Percentiles rank a stretch among this genome's conserved stretches.
These are phyloP conservation scores for Coniferiporia weirii DNA, from an alignment of 1,284 basidiomycete species.

Conservation along the genomic window DNA sequence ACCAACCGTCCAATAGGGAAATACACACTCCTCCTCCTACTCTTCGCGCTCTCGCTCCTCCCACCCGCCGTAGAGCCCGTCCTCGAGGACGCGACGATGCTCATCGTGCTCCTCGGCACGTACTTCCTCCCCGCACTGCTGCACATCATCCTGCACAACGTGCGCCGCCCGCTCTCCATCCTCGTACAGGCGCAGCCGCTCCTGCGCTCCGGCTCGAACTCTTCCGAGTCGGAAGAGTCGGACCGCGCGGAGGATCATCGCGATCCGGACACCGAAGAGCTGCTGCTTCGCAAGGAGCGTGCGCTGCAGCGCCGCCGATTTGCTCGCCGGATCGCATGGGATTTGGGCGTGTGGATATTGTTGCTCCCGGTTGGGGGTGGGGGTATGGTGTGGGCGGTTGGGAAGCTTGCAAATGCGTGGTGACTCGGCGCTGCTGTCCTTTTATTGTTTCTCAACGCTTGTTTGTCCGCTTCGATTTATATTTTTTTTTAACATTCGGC, in stretches of 20 bases:
- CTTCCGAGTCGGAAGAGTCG: constrained; percentile 25
- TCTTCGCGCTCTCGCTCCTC: constrained; percentile 40
- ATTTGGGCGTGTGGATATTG: constrained; percentile 63
- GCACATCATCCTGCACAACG: constrained; percentile 63
- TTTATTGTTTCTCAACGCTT: neutral
- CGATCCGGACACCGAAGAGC: constrained; percentile 40
- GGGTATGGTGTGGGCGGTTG: constrained; percentile 49
- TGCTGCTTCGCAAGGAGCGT: constrained; percentile 71
- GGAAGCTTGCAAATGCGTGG: constrained; percentile 33
- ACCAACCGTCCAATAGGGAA: constrained; percentile 46
- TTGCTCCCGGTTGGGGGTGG: constrained; percentile 48
- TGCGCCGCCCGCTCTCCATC: constrained; percentile 64
- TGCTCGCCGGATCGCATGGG: constrained; percentile 62
- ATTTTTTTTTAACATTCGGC: neutral
- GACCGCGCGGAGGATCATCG: constrained; percentile 21
- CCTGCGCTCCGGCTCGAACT: constrained; percentile 22
- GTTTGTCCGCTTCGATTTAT: neutral
- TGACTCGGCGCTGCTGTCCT: neutral
- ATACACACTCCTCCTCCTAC: constrained; percentile 33
- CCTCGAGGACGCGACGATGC: constrained; percentile 44
- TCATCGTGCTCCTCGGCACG: constrained; percentile 45
- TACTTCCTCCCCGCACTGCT: constrained; percentile 60
- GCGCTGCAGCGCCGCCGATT: constrained; percentile 61
- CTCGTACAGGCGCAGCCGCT: constrained; percentile 37
- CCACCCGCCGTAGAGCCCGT: constrained; percentile 31